Evolutionary conservation across 2,329 filamentous ascomycete genomes (phyloP).

Genomic region (Massarina eburnea): DNA sequence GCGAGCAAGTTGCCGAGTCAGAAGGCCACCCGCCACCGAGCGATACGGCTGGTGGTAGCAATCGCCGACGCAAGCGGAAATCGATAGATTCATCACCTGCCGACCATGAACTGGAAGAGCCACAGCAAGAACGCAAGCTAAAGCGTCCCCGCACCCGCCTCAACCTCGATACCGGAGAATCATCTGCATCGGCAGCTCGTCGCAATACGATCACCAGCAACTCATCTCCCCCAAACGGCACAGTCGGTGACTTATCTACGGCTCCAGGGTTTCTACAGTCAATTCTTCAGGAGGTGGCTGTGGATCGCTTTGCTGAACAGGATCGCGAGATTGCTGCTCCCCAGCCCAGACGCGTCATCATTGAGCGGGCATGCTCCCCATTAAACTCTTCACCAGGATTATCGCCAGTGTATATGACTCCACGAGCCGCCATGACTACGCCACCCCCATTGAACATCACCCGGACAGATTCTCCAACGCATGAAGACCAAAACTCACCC

Average conservation of each 20-base stretch:
- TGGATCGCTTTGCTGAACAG: slow-evolving; percentile 38
- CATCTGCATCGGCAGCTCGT: slow-evolving; percentile 35
- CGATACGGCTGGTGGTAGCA: slow-evolving; percentile 25
- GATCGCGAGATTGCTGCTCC: slow-evolving; percentile 41
- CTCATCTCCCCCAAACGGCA: slow-evolving; percentile 28
- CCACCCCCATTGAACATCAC: slow-evolving; percentile 62
- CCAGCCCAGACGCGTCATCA: slow-evolving; percentile 45
- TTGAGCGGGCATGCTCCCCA: slow-evolving; percentile 44
- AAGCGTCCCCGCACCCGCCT: slow-evolving; percentile 84
- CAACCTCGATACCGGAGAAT: slow-evolving; percentile 55
- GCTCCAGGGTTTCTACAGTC: slow-evolving; percentile 82
- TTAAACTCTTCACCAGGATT: slow-evolving; percentile 64
- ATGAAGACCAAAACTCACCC: slow-evolving; percentile 63
- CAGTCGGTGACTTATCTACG: slow-evolving; percentile 34
- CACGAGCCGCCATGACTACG: slow-evolving; percentile 66
- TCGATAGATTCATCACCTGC: slow-evolving; percentile 70
- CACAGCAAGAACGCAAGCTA: slow-evolving; percentile 72
- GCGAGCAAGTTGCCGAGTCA: slow-evolving; percentile 55
- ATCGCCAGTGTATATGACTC: slow-evolving; percentile 70
- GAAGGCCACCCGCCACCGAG: slow-evolving; percentile 22
- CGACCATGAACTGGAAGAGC: slow-evolving; percentile 63
- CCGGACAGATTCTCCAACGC: slow-evolving; percentile 63
- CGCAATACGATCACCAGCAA: slow-evolving; percentile 29
- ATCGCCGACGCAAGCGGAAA: slow-evolving; percentile 72
- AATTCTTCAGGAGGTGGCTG: slow-evolving; percentile 83